A percentile compares a stretch with the other conserved stretches of the same genome.
These are phyloP conservation scores for Phytomonas sp. DNA, from an alignment of 208 protist species.

Conservation along the genomic window DNA sequence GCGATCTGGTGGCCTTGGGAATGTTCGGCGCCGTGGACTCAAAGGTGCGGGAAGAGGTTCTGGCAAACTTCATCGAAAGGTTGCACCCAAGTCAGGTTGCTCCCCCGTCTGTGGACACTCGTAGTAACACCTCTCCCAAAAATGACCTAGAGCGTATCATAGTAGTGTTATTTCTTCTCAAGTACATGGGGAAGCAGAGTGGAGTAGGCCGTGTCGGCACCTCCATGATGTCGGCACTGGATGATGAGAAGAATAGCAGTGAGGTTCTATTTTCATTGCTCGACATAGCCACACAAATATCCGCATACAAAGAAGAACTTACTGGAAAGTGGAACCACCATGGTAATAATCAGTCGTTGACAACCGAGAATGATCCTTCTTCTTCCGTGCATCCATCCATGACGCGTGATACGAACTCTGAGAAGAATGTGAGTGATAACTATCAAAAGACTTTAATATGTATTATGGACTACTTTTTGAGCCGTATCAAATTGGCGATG, in stretches of 20 bases:
- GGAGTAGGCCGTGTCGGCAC: neutral
- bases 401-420: neutral
- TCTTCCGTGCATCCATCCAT: neutral
- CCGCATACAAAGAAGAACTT: conserved; percentile 3
- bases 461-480: neutral
- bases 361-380: neutral
- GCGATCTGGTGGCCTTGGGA: conserved; percentile 13
- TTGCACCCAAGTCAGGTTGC: neutral
- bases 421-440: neutral
- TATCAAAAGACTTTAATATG: neutral
- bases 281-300: neutral
- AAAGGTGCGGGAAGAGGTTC: neutral
- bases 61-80: neutral
- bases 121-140: neutral
- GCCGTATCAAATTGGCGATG: neutral
- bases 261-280: neutral
- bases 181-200: conserved; percentile 2
- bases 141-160: conserved; percentile 10
- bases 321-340: conserved; percentile 15
- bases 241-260: neutral
- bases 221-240: neutral
- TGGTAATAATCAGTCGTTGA: conserved; percentile 13
- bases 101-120: neutral
- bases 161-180: conserved; percentile 6
- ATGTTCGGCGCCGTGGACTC: conserved; percentile 1